These are phyloP conservation scores for Thelonectria blattea DNA, from an alignment of 2,329 filamentous ascomycete species.

Conservation along the genomic window DNA sequence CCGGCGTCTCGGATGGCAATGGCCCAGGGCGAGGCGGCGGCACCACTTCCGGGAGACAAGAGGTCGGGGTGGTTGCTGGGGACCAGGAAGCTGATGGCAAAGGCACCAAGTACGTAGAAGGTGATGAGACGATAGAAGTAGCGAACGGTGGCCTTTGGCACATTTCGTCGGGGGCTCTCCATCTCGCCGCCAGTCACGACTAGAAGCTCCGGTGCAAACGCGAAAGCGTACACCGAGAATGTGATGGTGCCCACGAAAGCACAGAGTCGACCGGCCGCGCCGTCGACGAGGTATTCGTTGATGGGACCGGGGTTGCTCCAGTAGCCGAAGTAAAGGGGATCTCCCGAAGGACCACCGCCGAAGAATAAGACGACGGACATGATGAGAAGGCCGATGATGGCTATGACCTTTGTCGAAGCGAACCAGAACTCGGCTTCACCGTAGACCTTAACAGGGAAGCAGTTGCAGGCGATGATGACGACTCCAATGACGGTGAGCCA, in stretches of 20 bases:
- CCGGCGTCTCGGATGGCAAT: slow-evolving; percentile 56
- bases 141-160: slow-evolving; percentile 72
- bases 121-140: slow-evolving; percentile 74
- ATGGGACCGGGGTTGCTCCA: slow-evolving; percentile 57
- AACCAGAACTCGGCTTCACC: slow-evolving; percentile 69
- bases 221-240: slow-evolving; percentile 62
- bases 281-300: slow-evolving; percentile 62
- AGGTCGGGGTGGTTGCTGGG: neutral
- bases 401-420: slow-evolving; percentile 63
- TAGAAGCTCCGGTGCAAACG: slow-evolving; percentile 66
- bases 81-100: slow-evolving; percentile 63
- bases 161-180: slow-evolving; percentile 66
- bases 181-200: slow-evolving; percentile 68
- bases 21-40: slow-evolving; percentile 60
- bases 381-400: slow-evolving; percentile 62
- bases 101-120: slow-evolving; percentile 73
- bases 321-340: slow-evolving; percentile 46
- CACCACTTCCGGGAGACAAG: neutral
- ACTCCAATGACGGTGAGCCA: slow-evolving; percentile 36
- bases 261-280: slow-evolving; percentile 68
- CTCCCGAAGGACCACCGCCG: slow-evolving; percentile 56
- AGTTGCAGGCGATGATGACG: slow-evolving; percentile 61
- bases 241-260: slow-evolving; percentile 72
- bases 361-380: slow-evolving; percentile 53
- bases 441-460: slow-evolving; percentile 61